Conservation (phyloP, 192 early-diverging fungal genomes). For the Coemansia sp. region DNA sequence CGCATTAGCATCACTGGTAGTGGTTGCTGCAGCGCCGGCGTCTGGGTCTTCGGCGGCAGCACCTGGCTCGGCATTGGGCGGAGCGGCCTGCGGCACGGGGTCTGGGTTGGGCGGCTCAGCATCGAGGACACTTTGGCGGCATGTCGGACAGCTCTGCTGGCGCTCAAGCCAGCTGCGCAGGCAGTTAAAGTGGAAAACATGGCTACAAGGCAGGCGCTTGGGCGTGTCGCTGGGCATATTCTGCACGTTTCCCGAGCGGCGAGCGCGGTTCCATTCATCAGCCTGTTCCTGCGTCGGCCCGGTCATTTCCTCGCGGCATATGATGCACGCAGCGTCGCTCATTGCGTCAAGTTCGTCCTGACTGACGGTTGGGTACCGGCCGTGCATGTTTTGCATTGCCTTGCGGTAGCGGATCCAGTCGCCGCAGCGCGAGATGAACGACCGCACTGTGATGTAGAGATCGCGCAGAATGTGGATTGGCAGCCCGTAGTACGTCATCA, state of each 20-base stretch:
- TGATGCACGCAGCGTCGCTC: constrained; percentile 87
- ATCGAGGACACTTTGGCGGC: constrained; percentile 45
- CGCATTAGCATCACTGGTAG: not conserved
- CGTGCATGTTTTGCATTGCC: constrained; percentile 95
- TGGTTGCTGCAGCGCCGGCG: not conserved
- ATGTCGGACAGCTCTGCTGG: constrained; percentile 98
- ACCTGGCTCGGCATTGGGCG: not conserved
- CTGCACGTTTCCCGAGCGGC: constrained; percentile 14
- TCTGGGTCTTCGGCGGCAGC: not conserved
- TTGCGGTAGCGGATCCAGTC: constrained; percentile 90
- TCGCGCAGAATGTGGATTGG: constrained; percentile 97
- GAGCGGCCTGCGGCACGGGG: not conserved
- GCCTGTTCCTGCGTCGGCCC: constrained; percentile 29
- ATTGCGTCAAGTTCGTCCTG: constrained; percentile 69
- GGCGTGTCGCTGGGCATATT: constrained; percentile 63
- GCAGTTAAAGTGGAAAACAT: constrained; percentile 98
- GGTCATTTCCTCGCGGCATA: constrained; percentile 96
- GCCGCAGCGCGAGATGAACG: constrained; percentile 85
- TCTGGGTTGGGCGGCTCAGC: not conserved
- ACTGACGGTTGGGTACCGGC: constrained; percentile 91
- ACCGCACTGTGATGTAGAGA: constrained; percentile 89
- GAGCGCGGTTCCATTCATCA: constrained; percentile 28
- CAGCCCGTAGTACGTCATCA: constrained; percentile 79
- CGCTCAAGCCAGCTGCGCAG: constrained; percentile 95
- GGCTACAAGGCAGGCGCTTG: constrained; percentile 94